phyloP scores from a whole-genome alignment of 73 alveolate species.

The Durusdinium trenchii region DNA sequence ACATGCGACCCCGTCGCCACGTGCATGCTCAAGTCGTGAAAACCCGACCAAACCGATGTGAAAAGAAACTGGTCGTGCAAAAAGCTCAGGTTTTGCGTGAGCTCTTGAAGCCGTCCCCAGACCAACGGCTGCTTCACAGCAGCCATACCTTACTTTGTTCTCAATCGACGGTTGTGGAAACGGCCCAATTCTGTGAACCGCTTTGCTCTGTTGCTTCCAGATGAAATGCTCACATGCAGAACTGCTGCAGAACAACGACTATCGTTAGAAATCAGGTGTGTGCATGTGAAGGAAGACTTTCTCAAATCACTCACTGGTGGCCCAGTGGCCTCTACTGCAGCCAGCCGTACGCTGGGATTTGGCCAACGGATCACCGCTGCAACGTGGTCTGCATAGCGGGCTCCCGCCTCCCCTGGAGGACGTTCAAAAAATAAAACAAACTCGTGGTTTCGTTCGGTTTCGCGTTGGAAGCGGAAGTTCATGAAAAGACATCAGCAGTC shows the following conservation, averaged over 20 bases:
- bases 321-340: slow-evolving; percentile 58
- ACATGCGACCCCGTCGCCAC: background rate
- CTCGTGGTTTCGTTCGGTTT: background rate
- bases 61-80: no score
- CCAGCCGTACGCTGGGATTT: slow-evolving; percentile 55
- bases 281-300: background rate
- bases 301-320: background rate
- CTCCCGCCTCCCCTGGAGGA: slow-evolving; percentile 71
- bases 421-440: background rate
- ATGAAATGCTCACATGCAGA: no score
- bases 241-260: background rate
- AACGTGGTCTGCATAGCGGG: slow-evolving; percentile 79
- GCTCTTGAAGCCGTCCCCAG: no score
- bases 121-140: no score
- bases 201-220: no score
- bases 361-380: slow-evolving; percentile 92
- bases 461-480: background rate
- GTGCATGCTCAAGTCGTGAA: no score
- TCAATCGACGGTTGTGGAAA: no score
- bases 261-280: no score
- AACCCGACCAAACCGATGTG: no score
- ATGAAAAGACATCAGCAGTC: background rate
- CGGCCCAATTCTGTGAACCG: no score
- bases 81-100: no score
- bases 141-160: no score